A percentile compares a stretch with the other conserved stretches of the same genome.
phyloP scores from a whole-genome alignment of 2,329 filamentous ascomycete species.

The Magnaporthiopsis poae region DNA sequence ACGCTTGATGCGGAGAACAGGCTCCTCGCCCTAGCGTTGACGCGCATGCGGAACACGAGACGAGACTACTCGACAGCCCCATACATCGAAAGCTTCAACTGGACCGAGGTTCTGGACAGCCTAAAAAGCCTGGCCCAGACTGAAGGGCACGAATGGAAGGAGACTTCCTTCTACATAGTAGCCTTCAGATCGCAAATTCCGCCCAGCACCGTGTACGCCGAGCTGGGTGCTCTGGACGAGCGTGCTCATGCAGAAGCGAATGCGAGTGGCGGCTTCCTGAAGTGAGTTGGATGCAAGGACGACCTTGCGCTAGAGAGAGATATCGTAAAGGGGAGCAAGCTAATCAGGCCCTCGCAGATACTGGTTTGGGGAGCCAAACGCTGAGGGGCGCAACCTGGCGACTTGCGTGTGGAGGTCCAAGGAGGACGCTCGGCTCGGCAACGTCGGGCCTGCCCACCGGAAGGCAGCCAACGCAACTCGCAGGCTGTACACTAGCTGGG shows the following conservation, averaged over 20 bases:
- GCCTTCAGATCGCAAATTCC: conserved; percentile 70
- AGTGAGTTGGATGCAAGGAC: conserved; percentile 38
- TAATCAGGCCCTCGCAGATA: conserved; percentile 41
- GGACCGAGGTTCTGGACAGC: conserved; percentile 50
- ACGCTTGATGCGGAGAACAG: conserved; percentile 55
- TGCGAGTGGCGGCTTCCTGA: conserved; percentile 69
- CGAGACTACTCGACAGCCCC: conserved; percentile 66
- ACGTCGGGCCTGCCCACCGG: conserved; percentile 48
- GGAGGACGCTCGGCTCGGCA: conserved; percentile 50
- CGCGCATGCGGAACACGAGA: conserved; percentile 50
- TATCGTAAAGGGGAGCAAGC: background rate
- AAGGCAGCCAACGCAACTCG: conserved; percentile 57
- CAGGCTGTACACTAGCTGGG: conserved; percentile 56
- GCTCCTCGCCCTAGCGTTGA: conserved; percentile 63
- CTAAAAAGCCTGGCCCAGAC: conserved; percentile 42
- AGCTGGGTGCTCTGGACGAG: conserved; percentile 65
- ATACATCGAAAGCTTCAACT: conserved; percentile 71
- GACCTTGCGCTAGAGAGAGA: background rate
- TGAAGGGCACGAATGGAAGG: conserved; percentile 45
- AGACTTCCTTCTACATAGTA: conserved; percentile 69
- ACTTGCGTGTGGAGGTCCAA: conserved; percentile 61
- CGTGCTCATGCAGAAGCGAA: conserved; percentile 73
- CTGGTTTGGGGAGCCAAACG: conserved; percentile 74
- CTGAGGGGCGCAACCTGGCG: conserved; percentile 64
- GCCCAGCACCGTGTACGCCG: conserved; percentile 53